A percentile compares a stretch with the other conserved stretches of the same genome.
phyloP scores from a whole-genome alignment of 805 yeast species.

The Suhomyces canberraensis region DNA sequence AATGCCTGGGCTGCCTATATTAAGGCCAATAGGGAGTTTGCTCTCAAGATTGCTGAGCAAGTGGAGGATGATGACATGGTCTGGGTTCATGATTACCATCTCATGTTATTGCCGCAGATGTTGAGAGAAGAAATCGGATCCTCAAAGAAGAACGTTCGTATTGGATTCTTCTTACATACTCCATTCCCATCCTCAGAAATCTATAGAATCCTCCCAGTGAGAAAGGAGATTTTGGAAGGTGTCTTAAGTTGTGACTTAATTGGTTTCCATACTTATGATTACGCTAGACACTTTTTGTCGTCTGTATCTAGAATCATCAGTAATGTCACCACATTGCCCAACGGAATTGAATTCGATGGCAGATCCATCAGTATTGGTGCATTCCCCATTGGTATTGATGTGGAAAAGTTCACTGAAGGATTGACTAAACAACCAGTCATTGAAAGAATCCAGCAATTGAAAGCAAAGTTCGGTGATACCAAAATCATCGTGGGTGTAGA shows the following conservation, averaged over 20 bases:
- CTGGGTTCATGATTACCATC: conserved; percentile 98
- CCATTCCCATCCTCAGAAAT: conserved; percentile 98
- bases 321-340: conserved; percentile 80
- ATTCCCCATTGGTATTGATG: conserved; percentile 98
- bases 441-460: conserved; percentile 61
- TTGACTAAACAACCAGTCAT: conserved; percentile 60
- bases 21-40: conserved; percentile 84
- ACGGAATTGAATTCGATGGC: conserved; percentile 78
- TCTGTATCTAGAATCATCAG: conserved; percentile 78
- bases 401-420: conserved; percentile 83
- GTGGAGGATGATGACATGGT: conserved; percentile 81
- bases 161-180: conserved; percentile 94
- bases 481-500: conserved; percentile 96
- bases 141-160: conserved; percentile 53
- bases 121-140: conserved; percentile 59
- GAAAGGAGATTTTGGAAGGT: conserved; percentile 88
- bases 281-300: conserved; percentile 91
- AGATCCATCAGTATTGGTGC: conserved; percentile 87
- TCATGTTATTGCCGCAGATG: conserved; percentile 92
- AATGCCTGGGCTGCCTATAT: conserved; percentile 97
- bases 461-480: conserved; percentile 62
- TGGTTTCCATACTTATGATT: conserved; percentile 99
- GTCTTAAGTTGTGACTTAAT: conserved; percentile 90
- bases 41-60: conserved; percentile 63
- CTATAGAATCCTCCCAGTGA: conserved; percentile 91